These are phyloP conservation scores for Geotrichum histeridarum DNA, from an alignment of 1,139 yeast species.

Conservation along the genomic window DNA sequence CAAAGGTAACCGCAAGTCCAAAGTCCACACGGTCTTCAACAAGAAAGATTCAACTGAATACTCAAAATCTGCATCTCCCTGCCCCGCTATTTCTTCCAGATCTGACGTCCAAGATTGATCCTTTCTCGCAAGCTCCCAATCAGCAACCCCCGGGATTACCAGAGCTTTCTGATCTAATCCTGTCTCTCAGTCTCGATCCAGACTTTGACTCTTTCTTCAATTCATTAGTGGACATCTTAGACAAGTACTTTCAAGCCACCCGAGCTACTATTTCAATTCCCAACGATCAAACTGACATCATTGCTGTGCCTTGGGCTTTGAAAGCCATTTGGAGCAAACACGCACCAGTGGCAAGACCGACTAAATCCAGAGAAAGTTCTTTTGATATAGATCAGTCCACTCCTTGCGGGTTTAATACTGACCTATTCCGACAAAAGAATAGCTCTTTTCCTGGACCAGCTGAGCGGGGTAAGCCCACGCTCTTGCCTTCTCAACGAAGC, in stretches of 20 bases:
- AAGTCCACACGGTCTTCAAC: background rate
- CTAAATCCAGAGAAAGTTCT: conserved; percentile 6
- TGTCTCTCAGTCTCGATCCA: conserved; percentile 33
- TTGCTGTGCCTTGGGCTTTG: conserved; percentile 38
- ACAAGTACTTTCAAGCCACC: conserved; percentile 30
- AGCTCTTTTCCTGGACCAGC: background rate
- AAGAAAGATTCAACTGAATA: background rate
- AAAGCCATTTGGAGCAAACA: conserved; percentile 33
- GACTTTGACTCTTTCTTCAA: conserved; percentile 35
- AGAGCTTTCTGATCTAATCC: conserved; percentile 31
- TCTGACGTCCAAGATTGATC: background rate
- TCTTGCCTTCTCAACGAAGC: too few species aligned
- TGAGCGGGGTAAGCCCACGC: too few species aligned
- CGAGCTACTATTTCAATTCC: conserved; percentile 34
- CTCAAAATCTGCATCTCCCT: background rate
- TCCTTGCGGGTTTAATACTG: background rate
- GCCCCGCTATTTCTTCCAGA: background rate
- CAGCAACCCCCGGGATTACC: conserved; percentile 21
- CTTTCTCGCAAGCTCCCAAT: background rate
- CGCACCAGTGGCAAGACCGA: background rate
- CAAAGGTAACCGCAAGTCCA: too few species aligned
- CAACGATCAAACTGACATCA: conserved; percentile 35
- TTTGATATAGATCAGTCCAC: background rate
- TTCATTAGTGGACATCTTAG: conserved; percentile 31
- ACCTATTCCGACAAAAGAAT: background rate